Evolutionary conservation across 805 yeast genomes (phyloP).

Genomic region (Yarrowia divulgata): DNA sequence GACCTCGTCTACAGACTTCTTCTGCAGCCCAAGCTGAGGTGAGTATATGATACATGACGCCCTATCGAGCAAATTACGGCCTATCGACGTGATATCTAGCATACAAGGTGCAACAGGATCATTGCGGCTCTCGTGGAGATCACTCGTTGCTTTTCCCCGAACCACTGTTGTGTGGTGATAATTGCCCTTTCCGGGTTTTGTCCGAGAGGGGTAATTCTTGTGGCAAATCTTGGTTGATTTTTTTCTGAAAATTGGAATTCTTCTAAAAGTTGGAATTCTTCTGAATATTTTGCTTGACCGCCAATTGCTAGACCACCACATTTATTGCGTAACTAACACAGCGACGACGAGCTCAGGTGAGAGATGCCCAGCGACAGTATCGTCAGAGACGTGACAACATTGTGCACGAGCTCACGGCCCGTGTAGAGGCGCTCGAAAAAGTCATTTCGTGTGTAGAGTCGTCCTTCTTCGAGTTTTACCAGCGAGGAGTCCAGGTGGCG

Average conservation of each 20-base stretch:
- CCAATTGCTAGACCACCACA: not conserved
- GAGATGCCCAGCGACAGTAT: conserved; percentile 43
- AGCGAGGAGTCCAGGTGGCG: conserved; percentile 41
- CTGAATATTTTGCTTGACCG: no score
- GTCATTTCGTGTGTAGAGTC: conserved; percentile 39
- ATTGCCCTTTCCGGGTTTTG: not conserved
- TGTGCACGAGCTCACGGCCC: conserved; percentile 34
- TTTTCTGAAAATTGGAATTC: no score
- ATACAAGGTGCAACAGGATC: not conserved
- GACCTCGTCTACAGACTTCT: conserved; percentile 41
- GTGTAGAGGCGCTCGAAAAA: conserved; percentile 39
- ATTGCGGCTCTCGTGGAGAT: not conserved
- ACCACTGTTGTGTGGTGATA: not conserved
- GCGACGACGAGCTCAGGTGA: conserved; percentile 43
- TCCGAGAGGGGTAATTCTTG: conserved; percentile 8
- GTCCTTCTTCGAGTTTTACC: conserved; percentile 41
- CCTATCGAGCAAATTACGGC: not conserved
- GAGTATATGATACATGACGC: not conserved
- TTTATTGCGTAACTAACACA: conserved; percentile 12
- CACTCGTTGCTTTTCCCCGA: not conserved
- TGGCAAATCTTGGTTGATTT: not conserved
- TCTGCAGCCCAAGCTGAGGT: conserved; percentile 40
- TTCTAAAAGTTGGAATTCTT: no score
- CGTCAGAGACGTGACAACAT: conserved; percentile 42
- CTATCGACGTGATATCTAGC: conserved; percentile 3